Evolutionary conservation across 441 rosid species (phyloP), one percentile per base, ranked within the genome.

Genomic region (Populus hybrid): DNA sequence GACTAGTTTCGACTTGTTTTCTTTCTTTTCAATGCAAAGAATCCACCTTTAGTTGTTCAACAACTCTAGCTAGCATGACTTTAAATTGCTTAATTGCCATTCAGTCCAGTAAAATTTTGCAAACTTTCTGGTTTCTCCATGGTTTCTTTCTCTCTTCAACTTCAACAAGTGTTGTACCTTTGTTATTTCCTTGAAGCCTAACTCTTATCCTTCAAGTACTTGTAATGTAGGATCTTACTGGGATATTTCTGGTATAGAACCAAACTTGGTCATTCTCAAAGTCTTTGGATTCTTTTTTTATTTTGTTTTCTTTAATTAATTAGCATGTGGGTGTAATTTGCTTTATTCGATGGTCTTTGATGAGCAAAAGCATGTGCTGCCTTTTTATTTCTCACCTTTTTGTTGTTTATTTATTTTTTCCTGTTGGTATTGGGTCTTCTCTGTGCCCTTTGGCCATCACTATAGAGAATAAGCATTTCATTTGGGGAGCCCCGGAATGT

Each of bases 401-500:
- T 74, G 59, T 59, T 76, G 56, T 74, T 20, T 36, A 71, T 29
- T 29, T 42, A 8, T 11, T 64, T 68, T 64, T 53, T 26, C 18
- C 59, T 31, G 69, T 73, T 72, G 16, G 7, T 42, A 6, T 40
- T 56, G 35, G 50, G 23, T 20, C 70, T 12, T 29, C 67, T 18
- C 72, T 68, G 8, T 23, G 50, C 53, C 71, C 82, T 81, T 70
- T 53, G 75, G 65, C 59, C 77, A 77, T 64, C 68, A 35, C 33
- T 24, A 68, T 77, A n/a, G 56, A 74, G 21, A 64, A 21, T 35
- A 35, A 20, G 45, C 70, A 73, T 36, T 72, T 76, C 64, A 40
- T 38, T 16, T 4, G 35, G 23, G 74, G 76, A 76, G 63, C 73
- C 73, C 79, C 83, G 66, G 80, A 76, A 82, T 86, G 75, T 82